Base-by-base conservation (phyloP, 2,329 filamentous ascomycete genomes). In the Raffaelea arxii region DNA sequence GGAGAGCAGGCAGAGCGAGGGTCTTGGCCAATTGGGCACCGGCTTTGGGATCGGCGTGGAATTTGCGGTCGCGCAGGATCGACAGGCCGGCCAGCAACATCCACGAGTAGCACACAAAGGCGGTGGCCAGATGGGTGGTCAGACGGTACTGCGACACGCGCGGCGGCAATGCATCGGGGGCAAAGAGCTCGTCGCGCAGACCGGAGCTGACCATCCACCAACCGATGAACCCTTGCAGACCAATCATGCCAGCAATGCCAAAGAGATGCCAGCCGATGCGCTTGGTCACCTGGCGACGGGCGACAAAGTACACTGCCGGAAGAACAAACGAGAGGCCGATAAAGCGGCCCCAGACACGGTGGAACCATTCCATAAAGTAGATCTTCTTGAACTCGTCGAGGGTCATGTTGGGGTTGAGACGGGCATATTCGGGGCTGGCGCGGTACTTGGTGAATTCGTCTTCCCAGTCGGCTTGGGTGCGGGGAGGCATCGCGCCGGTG, bases 181-280 rank as follows among this genome's bases (percentile, higher is more conserved):
- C 86, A 61, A 98, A 96, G 24, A 98, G 77, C 63, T 98, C 92
- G 61, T 97, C 92, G 63, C 91, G 94, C 52, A 98, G 73, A 2
- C 92, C 92, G 11, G 86, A 94, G 66, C 94, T 94, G 56, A 98
- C 92, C 92, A 98, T 98, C 89, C 92, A 98, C 92, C 92, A 98
- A 46, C 92, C 92, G 53, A 98, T 82, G 58, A 92, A 78, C 39
- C 92, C 92, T 65, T 98, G 92, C 64, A 95, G 92, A 46, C 88
- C 92, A 58, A 98, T 96, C 56, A 97, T 72, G 42, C 76, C 79
- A 38, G 87, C 86, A 52, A 98, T 97, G 12, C 89, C 91, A 36
- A 80, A 68, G 14, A 98, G 73, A 52, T 86, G 83, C 56, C 72
- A 63, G 16, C 88, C 82, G 82, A 95, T 94, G 45, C 77, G 79